Conservation (phyloP, 2,329 filamentous ascomycete species). For the Pseudocercospora fijiensis region DNA sequence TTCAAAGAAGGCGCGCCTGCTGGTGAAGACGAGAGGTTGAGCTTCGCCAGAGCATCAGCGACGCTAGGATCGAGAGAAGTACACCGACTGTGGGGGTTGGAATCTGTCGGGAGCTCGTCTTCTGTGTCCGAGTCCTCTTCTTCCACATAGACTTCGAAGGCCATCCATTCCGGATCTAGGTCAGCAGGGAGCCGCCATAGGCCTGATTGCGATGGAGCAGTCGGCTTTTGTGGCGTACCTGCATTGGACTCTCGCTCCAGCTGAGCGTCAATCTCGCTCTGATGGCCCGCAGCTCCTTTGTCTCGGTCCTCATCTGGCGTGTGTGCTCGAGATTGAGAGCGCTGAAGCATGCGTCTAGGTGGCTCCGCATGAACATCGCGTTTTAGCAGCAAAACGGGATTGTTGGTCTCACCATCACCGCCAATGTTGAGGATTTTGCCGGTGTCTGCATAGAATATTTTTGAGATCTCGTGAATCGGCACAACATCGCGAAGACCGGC, state of each 20-base stretch:
- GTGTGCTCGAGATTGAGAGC: conserved; percentile 21
- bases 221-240: conserved; percentile 18
- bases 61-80: conserved; percentile 45
- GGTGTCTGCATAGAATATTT: conserved; percentile 90
- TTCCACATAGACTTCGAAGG: conserved; percentile 78
- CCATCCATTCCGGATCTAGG: conserved; percentile 86
- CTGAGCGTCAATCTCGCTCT: conserved; percentile 49
- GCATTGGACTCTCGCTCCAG: conserved; percentile 44
- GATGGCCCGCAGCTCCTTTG: conserved; percentile 38
- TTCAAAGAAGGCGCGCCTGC: conserved; percentile 16
- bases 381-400: conserved; percentile 72
- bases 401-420: conserved; percentile 65
- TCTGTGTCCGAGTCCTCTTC: conserved; percentile 54
- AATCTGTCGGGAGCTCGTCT: conserved; percentile 39
- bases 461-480: conserved; percentile 74
- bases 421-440: conserved; percentile 86
- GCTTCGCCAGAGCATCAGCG: conserved; percentile 46
- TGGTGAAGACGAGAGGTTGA: conserved; percentile 42
- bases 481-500: conserved; percentile 67
- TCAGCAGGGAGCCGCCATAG: conserved; percentile 48
- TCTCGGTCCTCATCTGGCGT: conserved; percentile 13
- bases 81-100: conserved; percentile 22
- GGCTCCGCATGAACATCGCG: conserved; percentile 65
- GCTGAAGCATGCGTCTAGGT: conserved; percentile 58
- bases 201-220: neutral